Conservation (phyloP, 306 rosid genomes). For the Quercus wislizeni region DNA sequence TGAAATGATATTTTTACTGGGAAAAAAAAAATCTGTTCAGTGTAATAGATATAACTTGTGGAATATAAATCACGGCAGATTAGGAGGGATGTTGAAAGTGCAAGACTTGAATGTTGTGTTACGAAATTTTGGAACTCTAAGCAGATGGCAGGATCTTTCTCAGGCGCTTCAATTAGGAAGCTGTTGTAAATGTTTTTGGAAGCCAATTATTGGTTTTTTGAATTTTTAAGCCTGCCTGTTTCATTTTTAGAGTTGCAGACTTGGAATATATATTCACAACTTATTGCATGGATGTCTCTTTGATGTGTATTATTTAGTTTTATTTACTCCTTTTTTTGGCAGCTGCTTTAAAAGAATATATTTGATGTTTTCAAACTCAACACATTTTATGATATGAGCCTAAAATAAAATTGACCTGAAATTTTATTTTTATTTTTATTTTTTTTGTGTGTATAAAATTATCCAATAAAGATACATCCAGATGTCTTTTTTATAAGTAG, state of each 20-base stretch:
- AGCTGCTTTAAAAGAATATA: background rate
- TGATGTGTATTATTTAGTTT: background rate
- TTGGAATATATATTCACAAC: background rate
- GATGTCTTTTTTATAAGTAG: background rate
- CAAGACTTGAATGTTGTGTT: conserved; percentile 75
- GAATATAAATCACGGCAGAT: conserved; percentile 32
- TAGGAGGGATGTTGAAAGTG: conserved; percentile 53
- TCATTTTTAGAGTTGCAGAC: background rate
- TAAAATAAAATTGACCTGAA: background rate
- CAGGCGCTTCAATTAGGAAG: conserved; percentile 46
- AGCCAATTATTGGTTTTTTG: background rate
- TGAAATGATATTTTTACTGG: background rate
- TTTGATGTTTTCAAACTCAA: background rate
- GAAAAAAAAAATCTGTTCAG: background rate
- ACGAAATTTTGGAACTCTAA: conserved; percentile 52
- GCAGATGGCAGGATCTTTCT: conserved; percentile 52
- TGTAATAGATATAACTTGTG: background rate
- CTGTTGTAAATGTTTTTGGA: background rate
- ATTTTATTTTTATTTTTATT: background rate
- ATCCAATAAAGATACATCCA: background rate
- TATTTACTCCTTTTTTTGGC: background rate
- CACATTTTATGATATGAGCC: background rate
- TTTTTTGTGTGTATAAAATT: background rate
- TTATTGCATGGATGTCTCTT: background rate
- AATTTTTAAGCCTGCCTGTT: background rate